Evolutionary conservation across 2,329 filamentous ascomycete species (phyloP), one percentile per base, ranked within the genome.

Genomic region (Lizonia empirigonia): DNA sequence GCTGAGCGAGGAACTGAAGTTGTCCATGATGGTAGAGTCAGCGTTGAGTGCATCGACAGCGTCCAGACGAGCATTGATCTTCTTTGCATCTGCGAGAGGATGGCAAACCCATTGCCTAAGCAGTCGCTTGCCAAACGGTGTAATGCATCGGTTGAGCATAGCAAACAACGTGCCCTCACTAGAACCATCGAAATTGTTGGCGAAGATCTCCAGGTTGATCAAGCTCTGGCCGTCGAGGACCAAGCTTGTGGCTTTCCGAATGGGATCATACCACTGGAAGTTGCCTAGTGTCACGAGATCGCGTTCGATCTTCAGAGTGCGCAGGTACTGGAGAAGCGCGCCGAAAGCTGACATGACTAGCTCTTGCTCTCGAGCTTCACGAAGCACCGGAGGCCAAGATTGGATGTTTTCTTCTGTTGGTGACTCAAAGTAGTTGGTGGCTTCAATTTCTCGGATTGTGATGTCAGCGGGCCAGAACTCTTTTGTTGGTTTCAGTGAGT

Each of bases 61-160:
- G 75, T 99, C 92, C 9, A 99, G 79, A 5, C 94, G 85, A 59
- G 95, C 91, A 65, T 97, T 96, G 77, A 99, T 97, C 68, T 89
- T 91, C 29, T 81, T 77, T 5, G 90, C 86, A 73, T 96, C 89
- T 70, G 91, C 91, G 12, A 99, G 80, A 2, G 94, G 94, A 72
- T 99, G 94, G 65, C 93, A 97, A 2, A 99, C 88, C 94, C 94
- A 99, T 71, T 96, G 91, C 46, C 92, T 88, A 72, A 99, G 91
- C 72, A 96, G 85, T 9, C 94, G 88, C 76, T 99, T 99, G 50
- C 94, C 94, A 68, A 99, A 99, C 0, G 94, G 93, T 3, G 94
- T 97, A 56, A 97, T 88, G 69, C 94, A 99, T 42, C 91, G 86
- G 72, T 99, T 97, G 44, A 99, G 82, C 58, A 99, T 85, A 42